Conservation (phyloP, 768 basidiomycete genomes). For the Cystofilobasidium bisporidii region DNA sequence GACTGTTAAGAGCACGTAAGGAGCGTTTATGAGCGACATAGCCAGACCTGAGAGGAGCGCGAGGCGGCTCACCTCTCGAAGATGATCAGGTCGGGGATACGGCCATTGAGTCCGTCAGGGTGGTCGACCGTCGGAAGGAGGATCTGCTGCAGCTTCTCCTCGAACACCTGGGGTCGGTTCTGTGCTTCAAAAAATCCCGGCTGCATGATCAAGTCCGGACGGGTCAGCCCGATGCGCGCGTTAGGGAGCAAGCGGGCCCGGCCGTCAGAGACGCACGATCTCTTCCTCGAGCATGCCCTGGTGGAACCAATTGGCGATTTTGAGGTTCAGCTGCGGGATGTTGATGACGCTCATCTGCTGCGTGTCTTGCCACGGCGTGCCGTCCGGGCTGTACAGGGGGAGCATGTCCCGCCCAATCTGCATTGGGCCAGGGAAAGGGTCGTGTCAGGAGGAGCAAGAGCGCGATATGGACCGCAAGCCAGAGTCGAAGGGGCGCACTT, state of each 20-base stretch:
- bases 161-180: slow-evolving; percentile 9
- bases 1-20: not conserved
- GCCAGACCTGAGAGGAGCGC: not conserved
- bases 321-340: not conserved
- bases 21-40: not conserved
- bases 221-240: no score
- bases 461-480: no score
- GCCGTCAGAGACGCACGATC: not conserved
- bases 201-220: not conserved
- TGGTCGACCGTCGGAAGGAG: slow-evolving; percentile 9
- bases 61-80: slow-evolving; percentile 20
- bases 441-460: not conserved
- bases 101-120: slow-evolving; percentile 10
- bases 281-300: slow-evolving; percentile 4
- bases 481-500: not conserved
- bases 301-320: slow-evolving; percentile 10
- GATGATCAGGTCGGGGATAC: slow-evolving; percentile 21
- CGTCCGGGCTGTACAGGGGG: not conserved
- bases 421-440: not conserved
- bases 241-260: not conserved
- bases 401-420: slow-evolving; percentile 5
- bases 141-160: slow-evolving; percentile 16
- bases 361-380: not conserved
- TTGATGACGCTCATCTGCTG: slow-evolving; percentile 3
- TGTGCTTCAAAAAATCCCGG: not conserved